Percentiles rank a stretch among this genome's conserved stretches.
Evolutionary conservation across 345 rosid genomes (phyloP).

Genomic region (Sapria himalayana): DNA sequence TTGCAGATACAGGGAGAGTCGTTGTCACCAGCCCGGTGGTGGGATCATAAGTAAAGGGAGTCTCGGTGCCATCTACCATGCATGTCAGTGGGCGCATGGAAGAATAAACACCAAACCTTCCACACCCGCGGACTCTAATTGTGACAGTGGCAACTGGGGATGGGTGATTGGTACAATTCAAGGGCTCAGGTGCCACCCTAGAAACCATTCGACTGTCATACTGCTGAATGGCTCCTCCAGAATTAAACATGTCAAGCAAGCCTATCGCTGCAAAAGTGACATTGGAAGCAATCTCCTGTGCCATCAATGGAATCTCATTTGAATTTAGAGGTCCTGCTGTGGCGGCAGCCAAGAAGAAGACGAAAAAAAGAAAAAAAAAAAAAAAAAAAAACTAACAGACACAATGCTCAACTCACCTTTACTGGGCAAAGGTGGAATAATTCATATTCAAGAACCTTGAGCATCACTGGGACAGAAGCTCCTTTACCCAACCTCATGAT

Average conservation of each 20-base stretch:
- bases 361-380: background rate
- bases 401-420: slow-evolving; percentile 41
- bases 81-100: slow-evolving; percentile 57
- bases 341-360: too few species aligned
- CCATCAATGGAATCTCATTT: background rate
- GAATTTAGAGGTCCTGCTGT: too few species aligned
- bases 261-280: slow-evolving; percentile 77
- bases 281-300: slow-evolving; percentile 39
- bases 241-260: slow-evolving; percentile 71
- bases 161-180: slow-evolving; percentile 29
- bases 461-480: slow-evolving; percentile 60
- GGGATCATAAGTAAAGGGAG: slow-evolving; percentile 27
- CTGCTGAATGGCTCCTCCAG: slow-evolving; percentile 54
- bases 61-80: slow-evolving; percentile 25
- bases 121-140: slow-evolving; percentile 54
- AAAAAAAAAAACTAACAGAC: too few species aligned
- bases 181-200: slow-evolving; percentile 16
- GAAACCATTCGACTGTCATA: slow-evolving; percentile 22
- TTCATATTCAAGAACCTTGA: slow-evolving; percentile 69
- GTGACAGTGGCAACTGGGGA: slow-evolving; percentile 28
- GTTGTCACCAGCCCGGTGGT: slow-evolving; percentile 40
- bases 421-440: slow-evolving; percentile 73
- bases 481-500: slow-evolving; percentile 48
- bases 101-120: slow-evolving; percentile 50
- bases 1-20: slow-evolving; percentile 31